phyloP scores from a whole-genome alignment of 1,284 basidiomycete species.

The Exobasidium rhododendri region DNA sequence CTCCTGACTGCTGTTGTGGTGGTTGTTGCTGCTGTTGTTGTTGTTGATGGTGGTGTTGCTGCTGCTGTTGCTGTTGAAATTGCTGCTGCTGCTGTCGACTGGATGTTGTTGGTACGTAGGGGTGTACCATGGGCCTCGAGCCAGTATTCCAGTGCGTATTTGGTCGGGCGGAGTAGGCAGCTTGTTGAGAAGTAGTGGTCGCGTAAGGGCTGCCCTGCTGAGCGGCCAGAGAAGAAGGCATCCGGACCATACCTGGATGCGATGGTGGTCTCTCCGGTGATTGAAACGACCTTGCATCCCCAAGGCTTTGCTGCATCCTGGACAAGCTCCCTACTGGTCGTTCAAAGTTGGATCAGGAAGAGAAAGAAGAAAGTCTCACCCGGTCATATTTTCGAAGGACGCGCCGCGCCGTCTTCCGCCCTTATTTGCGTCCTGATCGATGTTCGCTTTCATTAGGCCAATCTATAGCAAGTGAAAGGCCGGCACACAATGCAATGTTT shows the following conservation, averaged over 20 bases:
- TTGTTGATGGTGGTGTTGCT: background rate
- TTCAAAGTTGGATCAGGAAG: conserved; percentile 2
- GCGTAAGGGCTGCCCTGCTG: background rate
- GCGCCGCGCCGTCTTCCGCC: no score
- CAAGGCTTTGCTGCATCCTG: background rate
- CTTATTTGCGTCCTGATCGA: no score
- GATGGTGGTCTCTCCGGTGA: background rate
- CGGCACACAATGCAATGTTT: no score
- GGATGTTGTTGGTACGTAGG: background rate
- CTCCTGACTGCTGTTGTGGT: background rate
- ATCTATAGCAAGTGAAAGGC: no score
- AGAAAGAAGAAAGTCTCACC: background rate
- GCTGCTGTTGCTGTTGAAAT: background rate
- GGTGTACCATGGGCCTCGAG: background rate
- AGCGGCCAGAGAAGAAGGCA: background rate
- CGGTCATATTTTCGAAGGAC: no score
- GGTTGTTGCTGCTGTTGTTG: background rate
- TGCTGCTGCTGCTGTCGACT: background rate
- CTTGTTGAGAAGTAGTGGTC: background rate
- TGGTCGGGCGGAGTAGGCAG: background rate
- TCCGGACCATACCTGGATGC: background rate
- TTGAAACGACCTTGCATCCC: background rate
- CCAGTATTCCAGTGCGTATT: background rate
- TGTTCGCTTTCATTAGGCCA: no score
- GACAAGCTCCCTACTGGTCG: background rate